phyloP scores from a whole-genome alignment of 2,329 filamentous ascomycete genomes.

The Orbilia oligospora region DNA sequence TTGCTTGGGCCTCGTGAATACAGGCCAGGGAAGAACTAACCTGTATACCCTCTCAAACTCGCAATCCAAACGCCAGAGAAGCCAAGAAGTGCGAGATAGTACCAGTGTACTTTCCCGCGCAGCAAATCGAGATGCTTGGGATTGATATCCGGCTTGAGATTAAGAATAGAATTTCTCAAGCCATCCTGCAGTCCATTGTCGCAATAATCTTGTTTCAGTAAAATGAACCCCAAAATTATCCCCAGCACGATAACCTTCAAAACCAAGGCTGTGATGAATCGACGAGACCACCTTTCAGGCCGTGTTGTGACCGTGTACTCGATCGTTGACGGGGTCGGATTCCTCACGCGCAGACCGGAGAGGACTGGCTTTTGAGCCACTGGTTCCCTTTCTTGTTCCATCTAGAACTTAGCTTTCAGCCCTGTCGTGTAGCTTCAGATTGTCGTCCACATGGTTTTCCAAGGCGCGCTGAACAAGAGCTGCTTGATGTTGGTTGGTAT shows the following conservation, averaged over 20 bases:
- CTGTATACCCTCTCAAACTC: slow-evolving; percentile 55
- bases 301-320: slow-evolving; percentile 89
- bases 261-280: slow-evolving; percentile 68
- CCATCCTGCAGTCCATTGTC: slow-evolving; percentile 49
- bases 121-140: slow-evolving; percentile 54
- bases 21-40: slow-evolving; percentile 36
- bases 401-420: slow-evolving; percentile 9
- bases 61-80: slow-evolving; percentile 58
- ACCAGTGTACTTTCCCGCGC: slow-evolving; percentile 52
- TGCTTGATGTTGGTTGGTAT: slow-evolving; percentile 21
- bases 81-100: slow-evolving; percentile 51
- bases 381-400: slow-evolving; percentile 49
- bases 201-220: slow-evolving; percentile 51
- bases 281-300: slow-evolving; percentile 65
- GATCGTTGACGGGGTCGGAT: slow-evolving; percentile 88
- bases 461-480: not conserved
- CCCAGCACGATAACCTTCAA: slow-evolving; percentile 69
- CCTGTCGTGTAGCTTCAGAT: slow-evolving; percentile 13
- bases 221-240: slow-evolving; percentile 46
- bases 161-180: slow-evolving; percentile 36
- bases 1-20: not conserved
- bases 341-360: slow-evolving; percentile 73
- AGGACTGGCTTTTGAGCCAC: slow-evolving; percentile 32
- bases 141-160: slow-evolving; percentile 39
- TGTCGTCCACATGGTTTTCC: slow-evolving; percentile 24